Base-by-base conservation (phyloP, 192 early-diverging fungal genomes). In the Coemansia sp. region DNA sequence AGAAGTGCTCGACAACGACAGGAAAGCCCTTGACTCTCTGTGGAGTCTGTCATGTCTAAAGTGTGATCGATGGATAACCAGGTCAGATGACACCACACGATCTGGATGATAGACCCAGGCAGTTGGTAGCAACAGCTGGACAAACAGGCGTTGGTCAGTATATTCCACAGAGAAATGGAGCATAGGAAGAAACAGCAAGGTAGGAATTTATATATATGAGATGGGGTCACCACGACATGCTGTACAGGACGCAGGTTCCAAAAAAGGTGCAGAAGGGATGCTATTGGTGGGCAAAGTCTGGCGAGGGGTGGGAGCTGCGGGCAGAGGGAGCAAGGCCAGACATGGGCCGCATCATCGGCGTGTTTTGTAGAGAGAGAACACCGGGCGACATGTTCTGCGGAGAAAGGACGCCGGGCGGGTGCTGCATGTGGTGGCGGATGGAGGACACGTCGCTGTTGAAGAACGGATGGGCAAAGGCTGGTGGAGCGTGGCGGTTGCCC, bases 391-490 rank as follows among this genome's bases (percentile, higher is more conserved):
- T 28, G n/a, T 24, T 52, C 23, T 67, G 70, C 49, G 38, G 10
- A 26, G 65, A 31, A 27, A 26, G 52, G 18, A 52, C 24, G 19
- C 31, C 14, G 26, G 32, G 44, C 48, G 54, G 54, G 31, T 56
- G 67, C 21, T 73, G 71, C 38, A 78, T 25, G 65, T 74, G 68
- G 56, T 79, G 76, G 57, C 76, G 68, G 24, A 74, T 60, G 22
- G 76, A 79, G n/a, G 76, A 69, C 19, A 79, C 63, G 27, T 79
- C 71, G 54, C 56, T 73, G 73, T 41, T 69, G 44, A 69, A 73
- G 55, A 79, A 79, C 60, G 67, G 71, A 24, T 67, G 71, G 2
- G 32, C 61, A 56, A 27, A 25, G 14, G 52, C 25, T 5, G 27
- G 44, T 4, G 44, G 28, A 21, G 19, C 8, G 18, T 56, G 56